Evolutionary conservation across 371 early-diverging fungal genomes (phyloP), one percentile per base, ranked within the genome.

Genomic region (Apophysomyces ossiformis): DNA sequence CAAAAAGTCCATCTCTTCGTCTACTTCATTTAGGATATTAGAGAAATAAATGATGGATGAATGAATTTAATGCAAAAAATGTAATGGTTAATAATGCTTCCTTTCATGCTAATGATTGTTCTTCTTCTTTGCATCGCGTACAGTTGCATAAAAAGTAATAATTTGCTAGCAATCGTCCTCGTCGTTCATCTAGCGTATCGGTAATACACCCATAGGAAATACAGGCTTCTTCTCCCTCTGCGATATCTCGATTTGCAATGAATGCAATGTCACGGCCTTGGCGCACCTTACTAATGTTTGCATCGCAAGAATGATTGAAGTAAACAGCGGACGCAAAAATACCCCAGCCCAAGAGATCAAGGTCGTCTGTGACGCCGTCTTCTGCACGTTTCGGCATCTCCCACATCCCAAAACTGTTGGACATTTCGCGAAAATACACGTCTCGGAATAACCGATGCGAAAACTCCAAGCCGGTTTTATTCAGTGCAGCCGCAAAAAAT

Each of bases 291-390:
- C 65, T 75, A 15, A 92, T 75, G 57, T 91, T 92, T 3, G 93
- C 90, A 13, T 79, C 77, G 64, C 95, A 94, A 0, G 92, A 83
- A 69, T 93, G 93, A 68, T 94, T 93, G 72, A 93, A 94, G 65
- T 87, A 92, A 6, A 90, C 88, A 3, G 91, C 92, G 0, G 77
- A 77, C 0, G 93, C 87, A 67, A 89, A 92, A 18, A 92, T 78
- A 0, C 87, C 89, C 61, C 88, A 86, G 0, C 88, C 93, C 5
- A 89, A 58, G 6, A 84, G 72, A 57, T 89, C 90, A 11, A 71
- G 64, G 50, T 85, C 83, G 37, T 80, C 75, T 12, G 74, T 73
- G 0, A 75, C 72, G 5, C 57, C 70, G 3, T 65, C 66, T n/a
- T 41, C 50, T 15, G 41, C 44, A 26, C 57, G 37, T 15, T 37